A percentile compares a stretch with the other conserved stretches of the same genome.
phyloP scores from a whole-genome alignment of 2,329 filamentous ascomycete genomes.

The Pleochaeta shiraiana region DNA sequence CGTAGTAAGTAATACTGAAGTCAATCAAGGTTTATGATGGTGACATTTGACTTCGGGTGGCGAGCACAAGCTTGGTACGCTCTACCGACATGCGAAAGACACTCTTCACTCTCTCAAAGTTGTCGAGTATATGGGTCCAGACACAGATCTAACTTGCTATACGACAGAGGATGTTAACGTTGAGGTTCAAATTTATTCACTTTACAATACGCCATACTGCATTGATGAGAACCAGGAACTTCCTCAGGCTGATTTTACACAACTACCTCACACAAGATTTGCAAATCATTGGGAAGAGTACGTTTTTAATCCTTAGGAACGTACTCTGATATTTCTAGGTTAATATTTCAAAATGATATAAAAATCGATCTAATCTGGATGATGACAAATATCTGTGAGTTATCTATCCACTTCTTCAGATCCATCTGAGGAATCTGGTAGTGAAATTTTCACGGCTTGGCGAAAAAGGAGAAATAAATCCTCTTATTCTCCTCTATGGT shows the following conservation, averaged over 20 bases:
- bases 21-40: background rate
- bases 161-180: conserved; percentile 8
- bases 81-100: conserved; percentile 6
- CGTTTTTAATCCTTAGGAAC: background rate
- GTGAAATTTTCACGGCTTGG: conserved; percentile 18
- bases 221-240: conserved; percentile 7
- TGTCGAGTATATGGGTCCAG: conserved; percentile 12
- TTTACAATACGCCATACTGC: conserved; percentile 5
- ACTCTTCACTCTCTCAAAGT: conserved; percentile 12
- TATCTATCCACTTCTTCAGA: background rate
- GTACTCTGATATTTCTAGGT: conserved; percentile 9
- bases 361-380: conserved; percentile 15
- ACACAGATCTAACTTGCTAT: conserved; percentile 6
- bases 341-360: conserved; percentile 15
- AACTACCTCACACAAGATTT: conserved; percentile 13
- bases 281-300: conserved; percentile 15
- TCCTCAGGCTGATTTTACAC: conserved; percentile 11
- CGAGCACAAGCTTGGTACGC: conserved; percentile 6
- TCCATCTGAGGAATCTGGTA: background rate
- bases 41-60: background rate
- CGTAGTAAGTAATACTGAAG: conserved; percentile 6
- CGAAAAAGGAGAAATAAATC: conserved; percentile 88
- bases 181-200: conserved; percentile 10
- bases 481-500: conserved; percentile 78
- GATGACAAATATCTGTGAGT: conserved; percentile 15